Evolutionary conservation across 2,329 filamentous ascomycete genomes (phyloP), one percentile per base, ranked within the genome.

Genomic region (Cytospora chrysosperma): DNA sequence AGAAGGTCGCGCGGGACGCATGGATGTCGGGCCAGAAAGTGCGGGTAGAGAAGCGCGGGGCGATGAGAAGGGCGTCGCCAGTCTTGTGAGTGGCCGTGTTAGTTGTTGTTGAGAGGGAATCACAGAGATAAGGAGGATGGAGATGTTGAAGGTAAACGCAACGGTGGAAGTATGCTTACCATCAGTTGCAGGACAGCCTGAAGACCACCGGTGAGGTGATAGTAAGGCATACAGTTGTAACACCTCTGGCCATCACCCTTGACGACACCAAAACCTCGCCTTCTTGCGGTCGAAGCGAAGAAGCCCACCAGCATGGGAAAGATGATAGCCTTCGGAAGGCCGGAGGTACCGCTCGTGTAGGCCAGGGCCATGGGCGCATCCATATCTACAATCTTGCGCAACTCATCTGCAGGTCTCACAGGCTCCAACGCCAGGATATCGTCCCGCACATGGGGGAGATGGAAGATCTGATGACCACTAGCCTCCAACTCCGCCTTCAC

Each of bases 311-410:
- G 74, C 10, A 82, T 80, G 21, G 84, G 84, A 68, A 90, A 86
- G 0, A 81, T 73, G 68, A 87, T 88, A 1, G 86, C 90, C 73
- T 93, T 93, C 13, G 90, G 89, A 67, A 91, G 74, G 2, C 90
- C 90, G 0, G 90, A 93, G 0, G 90, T 93, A 40, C 90, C 90
- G 66, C 87, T 88, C 1, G 90, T 93, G 72, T 92, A 93, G 68
- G 93, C 86, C 27, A 93, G 73, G 32, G 82, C 85, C 68, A 86
- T 80, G 0, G 89, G 85, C 67, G 81, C 86, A 17, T 77, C 74
- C 0, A 78, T 79, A 53, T 77, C 76, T 1, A 89, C 78, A 4
- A 75, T 76, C 5, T 77, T 76, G 51, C 88, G 81, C 62, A 86
- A 79, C 32, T 81, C 77, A 66, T 89, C 82, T 0, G 79, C 80